Percentiles rank a stretch among this genome's conserved stretches.
phyloP scores from a whole-genome alignment of 768 basidiomycete genomes.

The Boletus tylopilopsis region DNA sequence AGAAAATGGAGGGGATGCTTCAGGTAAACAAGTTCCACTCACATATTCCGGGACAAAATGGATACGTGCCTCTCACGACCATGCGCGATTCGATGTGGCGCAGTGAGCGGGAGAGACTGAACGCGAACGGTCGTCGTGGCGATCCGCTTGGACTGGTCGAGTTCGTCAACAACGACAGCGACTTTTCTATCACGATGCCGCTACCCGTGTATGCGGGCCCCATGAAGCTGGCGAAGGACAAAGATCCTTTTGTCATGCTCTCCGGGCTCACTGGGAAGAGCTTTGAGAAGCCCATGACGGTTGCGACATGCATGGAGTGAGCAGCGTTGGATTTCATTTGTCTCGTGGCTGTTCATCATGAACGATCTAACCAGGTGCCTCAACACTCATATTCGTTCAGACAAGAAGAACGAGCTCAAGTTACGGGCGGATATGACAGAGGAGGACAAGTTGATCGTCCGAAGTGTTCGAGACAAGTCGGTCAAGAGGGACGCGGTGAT shows the following conservation, averaged over 20 bases:
- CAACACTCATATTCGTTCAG: slow-evolving; percentile 14
- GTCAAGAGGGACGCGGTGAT: background rate
- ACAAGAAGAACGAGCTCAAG: slow-evolving; percentile 15
- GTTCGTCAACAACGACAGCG: slow-evolving; percentile 18
- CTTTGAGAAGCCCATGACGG: slow-evolving; percentile 11
- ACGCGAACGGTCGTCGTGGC: background rate
- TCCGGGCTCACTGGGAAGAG: background rate
- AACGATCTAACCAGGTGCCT: slow-evolving; percentile 2
- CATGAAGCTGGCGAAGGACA: background rate
- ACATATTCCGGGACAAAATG: slow-evolving; percentile 6
- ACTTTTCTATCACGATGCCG: slow-evolving; percentile 10
- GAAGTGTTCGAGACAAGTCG: background rate
- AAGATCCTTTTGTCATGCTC: slow-evolving; percentile 8
- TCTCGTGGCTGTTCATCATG: background rate
- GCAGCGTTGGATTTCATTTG: background rate
- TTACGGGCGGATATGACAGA: slow-evolving; percentile 16
- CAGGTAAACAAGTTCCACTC: slow-evolving; percentile 15
- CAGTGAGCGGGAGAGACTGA: background rate
- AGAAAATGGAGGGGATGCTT: slow-evolving; percentile 12
- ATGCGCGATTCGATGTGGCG: slow-evolving; percentile 10
- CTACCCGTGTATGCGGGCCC: background rate
- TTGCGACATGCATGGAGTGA: slow-evolving; percentile 10
- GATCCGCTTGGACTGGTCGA: slow-evolving; percentile 13
- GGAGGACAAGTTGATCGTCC: slow-evolving; percentile 12
- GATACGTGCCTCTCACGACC: slow-evolving; percentile 6